Evolutionary conservation across 352 stramenopile species (phyloP), one percentile per base, ranked within the genome.

Genomic region (Globisporangium radiosum): DNA sequence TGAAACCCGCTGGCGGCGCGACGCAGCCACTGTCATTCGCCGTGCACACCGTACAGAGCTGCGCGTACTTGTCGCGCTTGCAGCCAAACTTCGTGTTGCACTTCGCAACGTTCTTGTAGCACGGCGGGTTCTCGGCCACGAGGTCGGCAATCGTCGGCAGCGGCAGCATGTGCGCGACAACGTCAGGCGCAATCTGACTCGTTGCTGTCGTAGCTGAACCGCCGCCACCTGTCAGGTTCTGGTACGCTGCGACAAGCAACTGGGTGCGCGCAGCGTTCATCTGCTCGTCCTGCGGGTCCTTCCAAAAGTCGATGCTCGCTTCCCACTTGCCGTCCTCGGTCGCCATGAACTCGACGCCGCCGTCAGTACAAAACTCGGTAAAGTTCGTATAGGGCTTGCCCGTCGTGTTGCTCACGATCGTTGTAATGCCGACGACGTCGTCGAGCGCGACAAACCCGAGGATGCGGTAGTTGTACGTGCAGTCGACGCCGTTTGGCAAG

Each of bases 351-450:
- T 89, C 81, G 0, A 88, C 68, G 38, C 77, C 70, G 52, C 75
- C 78, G 39, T 81, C 69, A 36, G 81, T 59, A 52, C 78, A 89
- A 61, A 88, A 91, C 59, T 87, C 65, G 7, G 68, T 59, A 42
- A 88, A 88, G 70, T 88, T 83, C 36, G 57, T 56, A 64, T 85
- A 91, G 39, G 57, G 56, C 47, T 83, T 54, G 47, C 56, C 65
- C 19, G 76, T 86, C 19, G 64, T 64, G 64, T 86, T 77, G 63
- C 71, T 87, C 39, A 60, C 56, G 69, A 87, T 82, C 19, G 71
- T 72, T 13, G 77, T 91, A 59, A 91, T 91, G 52, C 79, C 79
- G 4, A 91, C 81, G 7, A 91, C 66, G 65, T 91, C 81, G 56
- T 89, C 81, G 48, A 90, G 85, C n/a, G 63, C 62, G 19, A 90